Evolutionary conservation across 2,329 filamentous ascomycete genomes (phyloP), one percentile per base, ranked within the genome.

Genomic region (Fusarium duplospermum): DNA sequence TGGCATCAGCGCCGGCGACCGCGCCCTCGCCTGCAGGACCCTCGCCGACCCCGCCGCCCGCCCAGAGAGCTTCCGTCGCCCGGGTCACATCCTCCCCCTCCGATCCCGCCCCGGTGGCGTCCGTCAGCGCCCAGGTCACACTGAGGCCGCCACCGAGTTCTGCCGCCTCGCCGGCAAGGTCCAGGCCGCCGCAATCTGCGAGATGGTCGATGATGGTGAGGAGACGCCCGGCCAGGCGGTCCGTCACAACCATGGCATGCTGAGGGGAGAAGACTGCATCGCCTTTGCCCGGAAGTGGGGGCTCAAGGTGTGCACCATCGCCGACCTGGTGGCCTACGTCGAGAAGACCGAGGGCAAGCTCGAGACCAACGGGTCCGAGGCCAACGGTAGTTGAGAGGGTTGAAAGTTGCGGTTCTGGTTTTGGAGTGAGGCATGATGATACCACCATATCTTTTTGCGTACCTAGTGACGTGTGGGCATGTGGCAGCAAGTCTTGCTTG

Each of bases 271-370:
- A 85, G 93, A 90, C 40, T 98, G 95, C 84, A 86, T 99, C 80
- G 89, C 87, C 60, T 99, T 99, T 88, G 96, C 95, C 31, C 91
- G 91, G 83, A 91, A 89, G 83, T 98, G 93, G 91, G 95, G 95
- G 6, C 86, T 99, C 77, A 96, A 93, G 86, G 94, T 97, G 68
- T 97, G 95, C 84, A 98, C 96, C 33, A 98, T 99, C 84, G 95
- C 96, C 81, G 95, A 96, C 83, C 83, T 99, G 84, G 92, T 96
- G 31, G 87, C 86, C 66, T 93, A 97, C 82, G 85, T 98, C 67
- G 93, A 96, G 83, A 92, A 91, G 86, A 91, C 87, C 42, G 92
- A 95, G 84, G 92, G 91, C 40, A 89, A 89, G 82, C 80, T 88
- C 14, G 81, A 81, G 59, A 71, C 82, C 27, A 89, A 88, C 24